phyloP scores from a whole-genome alignment of 2,329 filamentous ascomycete species.

The Paraphoma sp. region DNA sequence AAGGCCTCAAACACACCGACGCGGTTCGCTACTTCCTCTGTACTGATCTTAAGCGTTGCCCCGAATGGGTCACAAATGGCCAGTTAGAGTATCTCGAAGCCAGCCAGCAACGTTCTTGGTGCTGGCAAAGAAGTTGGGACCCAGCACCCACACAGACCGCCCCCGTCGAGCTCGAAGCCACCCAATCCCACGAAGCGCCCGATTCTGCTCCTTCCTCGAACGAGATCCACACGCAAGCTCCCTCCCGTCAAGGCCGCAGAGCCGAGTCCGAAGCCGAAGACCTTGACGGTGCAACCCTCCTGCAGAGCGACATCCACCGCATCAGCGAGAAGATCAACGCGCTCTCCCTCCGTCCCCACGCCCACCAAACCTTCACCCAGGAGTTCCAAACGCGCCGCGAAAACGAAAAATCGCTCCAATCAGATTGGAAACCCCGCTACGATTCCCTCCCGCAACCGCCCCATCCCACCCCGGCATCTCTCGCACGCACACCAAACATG shows the following conservation, averaged over 20 bases:
- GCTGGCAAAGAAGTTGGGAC: constrained; percentile 45
- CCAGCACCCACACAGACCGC: constrained; percentile 23
- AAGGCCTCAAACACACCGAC: constrained; percentile 45
- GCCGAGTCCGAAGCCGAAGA: constrained; percentile 12
- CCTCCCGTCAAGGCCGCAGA: neutral
- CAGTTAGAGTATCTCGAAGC: constrained; percentile 37
- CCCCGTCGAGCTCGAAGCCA: constrained; percentile 42
- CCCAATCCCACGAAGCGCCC: neutral
- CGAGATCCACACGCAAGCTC: neutral
- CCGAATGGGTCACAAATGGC: constrained; percentile 44
- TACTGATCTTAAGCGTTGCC: constrained; percentile 45
- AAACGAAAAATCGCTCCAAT: constrained; percentile 37
- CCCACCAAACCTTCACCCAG: constrained; percentile 11
- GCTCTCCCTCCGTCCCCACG: constrained; percentile 23
- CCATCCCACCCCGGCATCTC: neutral
- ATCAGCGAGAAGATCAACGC: constrained; percentile 43
- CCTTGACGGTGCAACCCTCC: constrained; percentile 24
- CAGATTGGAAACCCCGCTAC: constrained; percentile 24
- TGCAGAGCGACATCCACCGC: constrained; percentile 35
- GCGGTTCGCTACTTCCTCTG: constrained; percentile 51
- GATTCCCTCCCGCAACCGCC: constrained; percentile 11
- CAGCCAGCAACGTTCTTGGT: constrained; percentile 41
- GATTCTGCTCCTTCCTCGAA: neutral
- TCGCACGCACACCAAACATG: constrained; percentile 3
- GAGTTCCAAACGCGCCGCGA: constrained; percentile 32